A percentile compares a stretch with the other conserved stretches of the same genome.
These are phyloP conservation scores for Protostelium mycophagum DNA, from an alignment of 78 protist genomes.

Conservation along the genomic window DNA sequence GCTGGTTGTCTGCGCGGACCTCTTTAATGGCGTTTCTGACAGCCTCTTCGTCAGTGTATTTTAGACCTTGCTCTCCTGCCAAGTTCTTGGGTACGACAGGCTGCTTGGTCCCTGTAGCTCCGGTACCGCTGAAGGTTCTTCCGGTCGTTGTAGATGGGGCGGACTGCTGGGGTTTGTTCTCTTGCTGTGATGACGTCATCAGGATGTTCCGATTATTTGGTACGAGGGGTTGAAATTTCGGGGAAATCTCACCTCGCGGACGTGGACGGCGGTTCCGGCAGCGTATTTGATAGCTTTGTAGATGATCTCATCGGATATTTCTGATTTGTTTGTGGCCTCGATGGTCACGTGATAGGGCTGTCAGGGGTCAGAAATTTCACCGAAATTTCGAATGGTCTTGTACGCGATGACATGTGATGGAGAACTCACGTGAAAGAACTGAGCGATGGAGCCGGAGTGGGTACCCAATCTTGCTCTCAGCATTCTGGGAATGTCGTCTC, in stretches of 20 bases:
- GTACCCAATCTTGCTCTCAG: conserved; percentile 61
- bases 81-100: neutral
- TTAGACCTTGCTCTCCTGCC: neutral
- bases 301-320: conserved; percentile 35
- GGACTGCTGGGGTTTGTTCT: no score
- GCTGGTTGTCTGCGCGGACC: conserved; percentile 39
- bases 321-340: conserved; percentile 20
- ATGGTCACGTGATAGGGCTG: conserved; percentile 60
- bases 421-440: conserved; percentile 12
- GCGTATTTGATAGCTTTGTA: conserved; percentile 11
- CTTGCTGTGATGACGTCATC: neutral
- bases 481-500: conserved; percentile 51
- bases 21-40: conserved; percentile 40
- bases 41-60: conserved; percentile 17
- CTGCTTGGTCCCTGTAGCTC: conserved; percentile 4
- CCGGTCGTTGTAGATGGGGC: conserved; percentile 9
- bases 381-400: no score
- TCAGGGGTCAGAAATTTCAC: no score
- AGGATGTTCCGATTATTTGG: neutral
- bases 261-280: conserved; percentile 32
- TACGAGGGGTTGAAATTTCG: neutral
- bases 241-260: conserved; percentile 4
- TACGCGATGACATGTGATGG: neutral
- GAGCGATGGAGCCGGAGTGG: conserved; percentile 45
- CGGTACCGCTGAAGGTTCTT: neutral